Evolutionary conservation across 2,329 filamentous ascomycete genomes (phyloP).

Genomic region (Chrysoporthe deuterocubensis): DNA sequence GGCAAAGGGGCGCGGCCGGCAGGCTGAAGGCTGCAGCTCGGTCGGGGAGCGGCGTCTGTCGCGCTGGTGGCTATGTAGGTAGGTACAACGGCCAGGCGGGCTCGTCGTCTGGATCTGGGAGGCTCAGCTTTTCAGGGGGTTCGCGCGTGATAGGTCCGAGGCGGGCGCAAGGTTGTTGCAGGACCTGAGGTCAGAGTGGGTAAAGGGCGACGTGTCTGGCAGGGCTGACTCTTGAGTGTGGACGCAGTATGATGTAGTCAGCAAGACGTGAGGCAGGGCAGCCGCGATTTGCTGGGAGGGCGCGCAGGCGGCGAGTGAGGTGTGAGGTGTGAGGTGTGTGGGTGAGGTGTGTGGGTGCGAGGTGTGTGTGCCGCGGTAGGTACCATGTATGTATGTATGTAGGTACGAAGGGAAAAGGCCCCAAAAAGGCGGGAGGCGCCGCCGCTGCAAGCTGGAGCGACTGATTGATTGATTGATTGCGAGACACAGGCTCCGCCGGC

Average conservation of each 20-base stretch:
- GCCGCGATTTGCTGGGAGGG: constrained; percentile 6
- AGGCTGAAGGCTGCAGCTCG: constrained; percentile 20
- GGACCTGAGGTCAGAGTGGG: constrained; percentile 22
- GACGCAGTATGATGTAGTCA: constrained; percentile 16
- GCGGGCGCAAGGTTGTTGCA: constrained; percentile 10
- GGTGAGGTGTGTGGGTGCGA: not conserved
- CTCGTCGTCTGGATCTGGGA: constrained; percentile 2
- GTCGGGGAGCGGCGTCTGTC: constrained; percentile 21
- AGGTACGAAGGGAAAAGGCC: not conserved
- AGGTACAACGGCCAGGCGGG: constrained; percentile 18
- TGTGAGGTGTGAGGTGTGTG: not conserved
- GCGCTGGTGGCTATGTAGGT: constrained; percentile 15
- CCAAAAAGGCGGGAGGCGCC: constrained; percentile 2
- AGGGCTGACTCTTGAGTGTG: not conserved
- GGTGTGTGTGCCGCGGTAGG: not conserved
- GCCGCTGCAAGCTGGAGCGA: not conserved
- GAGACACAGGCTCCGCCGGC: too few relatives aligned
- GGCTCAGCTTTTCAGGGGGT: constrained; percentile 9
- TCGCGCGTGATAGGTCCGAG: constrained; percentile 19
- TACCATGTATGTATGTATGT: not conserved
- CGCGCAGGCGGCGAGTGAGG: not conserved
- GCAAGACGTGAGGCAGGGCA: constrained; percentile 4
- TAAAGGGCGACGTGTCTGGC: constrained; percentile 25
- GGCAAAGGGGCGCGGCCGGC: constrained; percentile 20
- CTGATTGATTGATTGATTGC: too few relatives aligned